Evolutionary conservation across 495 filamentous ascomycete species (phyloP).

Genomic region (Jackrogersella multiformis): DNA sequence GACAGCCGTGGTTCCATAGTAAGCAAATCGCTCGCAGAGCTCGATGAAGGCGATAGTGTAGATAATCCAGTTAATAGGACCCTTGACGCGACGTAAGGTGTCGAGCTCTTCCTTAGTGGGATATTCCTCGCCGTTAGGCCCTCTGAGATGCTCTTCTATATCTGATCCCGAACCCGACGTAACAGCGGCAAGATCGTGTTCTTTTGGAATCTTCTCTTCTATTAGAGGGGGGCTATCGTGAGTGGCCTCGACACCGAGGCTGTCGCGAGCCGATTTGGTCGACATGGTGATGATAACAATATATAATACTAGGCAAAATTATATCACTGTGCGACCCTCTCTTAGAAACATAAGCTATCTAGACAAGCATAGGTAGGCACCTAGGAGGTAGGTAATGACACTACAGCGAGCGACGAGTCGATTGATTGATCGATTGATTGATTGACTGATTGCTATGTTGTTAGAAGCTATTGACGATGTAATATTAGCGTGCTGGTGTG

Average conservation of each 20-base stretch:
- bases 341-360: neutral
- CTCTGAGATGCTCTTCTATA: constrained; percentile 31
- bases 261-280: constrained; percentile 18
- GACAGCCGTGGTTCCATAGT: constrained; percentile 79
- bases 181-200: constrained; percentile 14
- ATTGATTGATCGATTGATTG: neutral
- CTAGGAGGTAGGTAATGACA: neutral
- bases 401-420: neutral
- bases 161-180: constrained; percentile 35
- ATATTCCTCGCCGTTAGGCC: constrained; percentile 45
- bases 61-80: constrained; percentile 68
- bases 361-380: neutral
- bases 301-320: constrained; percentile 3
- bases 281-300: constrained; percentile 7
- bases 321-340: neutral
- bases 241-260: constrained; percentile 18
- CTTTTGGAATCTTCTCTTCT: constrained; percentile 2
- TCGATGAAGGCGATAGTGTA: constrained; percentile 80
- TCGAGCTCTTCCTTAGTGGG: constrained; percentile 70
- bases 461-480: neutral
- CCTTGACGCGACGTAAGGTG: constrained; percentile 71
- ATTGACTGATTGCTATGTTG: neutral
- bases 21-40: constrained; percentile 80
- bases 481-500: neutral
- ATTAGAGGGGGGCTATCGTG: constrained; percentile 5